Base-by-base conservation (phyloP, 352 stramenopile species). In the Globisporangium cederbergense region DNA sequence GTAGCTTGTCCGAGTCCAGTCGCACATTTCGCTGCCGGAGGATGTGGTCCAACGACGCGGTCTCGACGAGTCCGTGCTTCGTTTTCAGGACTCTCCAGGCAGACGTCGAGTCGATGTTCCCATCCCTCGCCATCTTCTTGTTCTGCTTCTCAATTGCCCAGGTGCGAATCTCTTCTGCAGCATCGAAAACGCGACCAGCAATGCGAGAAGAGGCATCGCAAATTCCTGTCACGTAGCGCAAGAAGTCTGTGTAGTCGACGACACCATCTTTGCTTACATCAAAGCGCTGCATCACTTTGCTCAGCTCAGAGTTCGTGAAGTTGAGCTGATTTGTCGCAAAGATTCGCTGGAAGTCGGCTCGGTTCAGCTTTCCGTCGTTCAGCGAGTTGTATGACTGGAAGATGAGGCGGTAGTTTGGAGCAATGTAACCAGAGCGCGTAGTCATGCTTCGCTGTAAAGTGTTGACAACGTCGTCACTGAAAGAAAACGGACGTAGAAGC, bases 91-190 rank as follows among this genome's bases (percentile, higher is more conserved):
- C 52, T 14, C 83, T 86, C 85, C 85, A 94, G n/a, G 85, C 83
- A 10, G 79, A 70, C 8, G 67, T 74, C 4, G 83, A 91, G 64
- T 94, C 85, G 36, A 94, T 91, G 57, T 90, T 88, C 2, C 85
- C 85, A 59, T 92, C 83, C 64, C 90, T 90, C 0, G 76, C 83
- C 3, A 91, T 52, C 62, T 90, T 91, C 47, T 79, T 78, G 62
- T 90, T 94, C 59, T 94, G 85, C 22, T 78, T 83, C 60, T 91
- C 85, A 18, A 88, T 79, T 13, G 82, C 83, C 85, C 85, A 94
- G 9, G 60, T 66, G 38, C 81, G 81, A 34, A 94, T 71, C 57
- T 81, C 77, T n/a, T 90, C 83, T 3, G 83, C 81, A 22, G 85
- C 78, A 6, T 78, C 77, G 10, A 80, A 79, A 9, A 94, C 72